Evolutionary conservation across 1,284 basidiomycete species (phyloP), one percentile per base, ranked within the genome.

Genomic region (Sanghuangporus weigelae): DNA sequence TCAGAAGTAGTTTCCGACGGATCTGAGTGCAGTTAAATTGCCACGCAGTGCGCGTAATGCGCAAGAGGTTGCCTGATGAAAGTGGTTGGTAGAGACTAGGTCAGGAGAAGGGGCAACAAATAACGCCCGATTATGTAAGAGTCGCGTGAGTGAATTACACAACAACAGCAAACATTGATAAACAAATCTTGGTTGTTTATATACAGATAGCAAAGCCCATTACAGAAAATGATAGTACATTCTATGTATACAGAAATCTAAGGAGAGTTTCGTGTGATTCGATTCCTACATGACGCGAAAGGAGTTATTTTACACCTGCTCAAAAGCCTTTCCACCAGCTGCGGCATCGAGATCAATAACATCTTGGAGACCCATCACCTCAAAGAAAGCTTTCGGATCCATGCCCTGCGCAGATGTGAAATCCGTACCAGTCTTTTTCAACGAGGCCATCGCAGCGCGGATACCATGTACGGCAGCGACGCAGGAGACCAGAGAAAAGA

Each of bases 361-460:
- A 21, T 85, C 81, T 44, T 80, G 73, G 7, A 90, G 76, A 66
- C 79, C 87, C 85, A 90, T 88, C 60, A 89, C 84, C 70, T 87
- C 82, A 73, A 90, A 90, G 79, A 90, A 90, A 61, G 81, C 78
- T 70, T 85, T 87, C 23, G 88, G 88, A 68, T 88, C 87, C 88
- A 90, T 90, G 16, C 89, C 87, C 73, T 84, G 79, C 0, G 87
- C 85, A 26, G 84, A 83, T 19, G 75, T 68, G 70, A 84, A 87
- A 72, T 90, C 88, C 8, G 88, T 90, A 35, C 88, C 88, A 1
- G 87, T 90, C 77, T 88, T 87, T 77, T 84, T 89, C 44, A 90
- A 74, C 2, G 84, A 85, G 26, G 80, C 80, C 87, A 90, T 89
- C 1, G 89, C 88, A 5, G 83, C 84, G 60, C 88, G 84, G 59